These are phyloP conservation scores for Cucurbita moschata DNA, from an alignment of 306 rosid species.

Conservation along the genomic window DNA sequence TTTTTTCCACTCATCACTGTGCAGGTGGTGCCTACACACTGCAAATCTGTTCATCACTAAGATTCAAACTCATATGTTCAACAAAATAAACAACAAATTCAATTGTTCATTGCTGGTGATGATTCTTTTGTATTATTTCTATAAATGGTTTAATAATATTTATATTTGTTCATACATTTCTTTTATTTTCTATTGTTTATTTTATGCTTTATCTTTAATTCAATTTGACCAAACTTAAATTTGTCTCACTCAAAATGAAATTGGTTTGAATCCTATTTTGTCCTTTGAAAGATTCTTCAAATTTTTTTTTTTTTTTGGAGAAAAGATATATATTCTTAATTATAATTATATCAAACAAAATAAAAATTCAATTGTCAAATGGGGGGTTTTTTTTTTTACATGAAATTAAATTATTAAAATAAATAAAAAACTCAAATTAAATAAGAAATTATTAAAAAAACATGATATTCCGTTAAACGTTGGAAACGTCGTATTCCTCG, in stretches of 20 bases:
- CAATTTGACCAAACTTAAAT: not conserved
- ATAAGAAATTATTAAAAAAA: not conserved
- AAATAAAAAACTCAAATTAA: no score
- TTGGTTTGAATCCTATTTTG: not conserved
- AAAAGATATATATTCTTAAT: not conserved
- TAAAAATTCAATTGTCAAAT: no score
- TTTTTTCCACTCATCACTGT: not conserved
- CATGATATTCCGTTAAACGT: not conserved
- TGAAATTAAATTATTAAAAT: no score
- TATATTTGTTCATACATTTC: not conserved
- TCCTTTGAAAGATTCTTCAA: not conserved
- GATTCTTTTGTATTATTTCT: not conserved
- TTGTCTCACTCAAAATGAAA: not conserved
- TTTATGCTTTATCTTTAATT: not conserved
- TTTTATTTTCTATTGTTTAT: not conserved
- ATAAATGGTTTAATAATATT: not conserved
- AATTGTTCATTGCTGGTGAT: not conserved
- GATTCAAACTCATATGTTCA: not conserved
- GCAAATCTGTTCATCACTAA: conserved; percentile 3
- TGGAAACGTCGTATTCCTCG: not conserved
- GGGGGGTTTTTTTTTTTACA: no score
- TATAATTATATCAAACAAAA: no score
- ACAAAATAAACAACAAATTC: not conserved
- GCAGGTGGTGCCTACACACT: conserved; percentile 2
- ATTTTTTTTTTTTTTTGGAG: no score